Conservation (phyloP, 345 rosid genomes). For the Citrus maxima region DNA sequence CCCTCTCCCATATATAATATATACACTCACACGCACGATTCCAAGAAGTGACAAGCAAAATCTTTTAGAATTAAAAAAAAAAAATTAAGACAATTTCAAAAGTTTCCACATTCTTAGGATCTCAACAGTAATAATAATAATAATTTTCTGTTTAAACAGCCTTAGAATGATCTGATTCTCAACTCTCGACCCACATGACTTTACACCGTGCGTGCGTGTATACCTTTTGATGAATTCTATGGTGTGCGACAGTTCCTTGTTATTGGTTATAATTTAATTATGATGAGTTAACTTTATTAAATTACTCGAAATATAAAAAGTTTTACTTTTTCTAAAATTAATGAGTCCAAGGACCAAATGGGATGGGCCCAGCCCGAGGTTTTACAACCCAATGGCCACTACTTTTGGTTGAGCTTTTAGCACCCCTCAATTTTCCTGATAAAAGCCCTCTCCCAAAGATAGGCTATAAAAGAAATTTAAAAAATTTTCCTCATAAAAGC, state of each 20-base stretch:
- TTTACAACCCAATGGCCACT: no score
- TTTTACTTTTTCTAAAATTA: no score
- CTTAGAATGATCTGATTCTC: background rate
- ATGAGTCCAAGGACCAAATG: no score
- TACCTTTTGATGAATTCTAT: background rate
- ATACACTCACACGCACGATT: background rate
- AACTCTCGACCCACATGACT: background rate
- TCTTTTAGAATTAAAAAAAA: background rate
- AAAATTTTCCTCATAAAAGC: no score
- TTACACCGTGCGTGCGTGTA: background rate
- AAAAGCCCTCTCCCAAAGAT: no score
- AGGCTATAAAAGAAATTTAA: no score
- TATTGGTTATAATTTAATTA: background rate
- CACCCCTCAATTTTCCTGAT: no score
- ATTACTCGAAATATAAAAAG: background rate
- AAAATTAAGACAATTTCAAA: background rate
- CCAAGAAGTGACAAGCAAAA: background rate
- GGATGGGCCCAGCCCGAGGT: no score
- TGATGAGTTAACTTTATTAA: background rate
- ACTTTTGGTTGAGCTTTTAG: no score
- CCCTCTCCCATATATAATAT: background rate
- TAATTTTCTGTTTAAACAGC: background rate
- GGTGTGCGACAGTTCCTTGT: background rate
- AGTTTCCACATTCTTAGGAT: slow-evolving; percentile 12
- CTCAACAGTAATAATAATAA: no score